Base-by-base conservation (phyloP, 768 basidiomycete genomes). In the button mushroom (Agaricus bisporus) region DNA sequence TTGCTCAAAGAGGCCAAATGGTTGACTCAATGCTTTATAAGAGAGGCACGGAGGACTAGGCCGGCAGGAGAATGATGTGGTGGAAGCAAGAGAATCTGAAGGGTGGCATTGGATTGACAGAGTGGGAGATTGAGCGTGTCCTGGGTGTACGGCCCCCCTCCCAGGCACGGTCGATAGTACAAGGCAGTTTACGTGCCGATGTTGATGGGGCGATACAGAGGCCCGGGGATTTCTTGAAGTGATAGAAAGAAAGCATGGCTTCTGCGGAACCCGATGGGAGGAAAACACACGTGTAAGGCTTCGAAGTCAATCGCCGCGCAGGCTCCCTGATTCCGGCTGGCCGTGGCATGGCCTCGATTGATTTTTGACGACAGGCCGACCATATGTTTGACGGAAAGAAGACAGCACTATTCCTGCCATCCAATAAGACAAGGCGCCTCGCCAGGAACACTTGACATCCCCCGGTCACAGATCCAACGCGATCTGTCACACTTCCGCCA, bases 221-320 rank as follows among this genome's bases (percentile, higher is more conserved):
- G 48, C 11, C 45, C 49, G 49, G 49, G 7, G 47, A 42, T 42
- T 35, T 10, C 11, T 12, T 43, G 22, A 22, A 22, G 22, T 2
- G 22, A 22, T 18, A 15, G 18, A 10, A 32, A 41, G 28, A 14
- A 29, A 53, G 28, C 20, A n/a, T 42, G 44, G 36, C 60, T 59
- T 59, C 55, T 58, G 60, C 62, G 58, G 60, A 58, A 59, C 56
- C 48, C 54, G 50, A 56, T 51, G 55, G 46, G 56, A 57, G 49
- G 41, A 35, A 46, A 53, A 8, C 12, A 38, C 10, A 41, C 28
- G 51, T 41, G 38, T n/a, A 36, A 39, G 12, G 20, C 25, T 7
- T 29, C 29, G 32, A 53, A 28, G 35, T 17, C 37, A 43, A 46
- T 46, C 32, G 32, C 8, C 32, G 32, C 11, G 8, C 32, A 11